Evolutionary conservation across 1,284 basidiomycete species (phyloP).

Genomic region (Takashimella koratensis): DNA sequence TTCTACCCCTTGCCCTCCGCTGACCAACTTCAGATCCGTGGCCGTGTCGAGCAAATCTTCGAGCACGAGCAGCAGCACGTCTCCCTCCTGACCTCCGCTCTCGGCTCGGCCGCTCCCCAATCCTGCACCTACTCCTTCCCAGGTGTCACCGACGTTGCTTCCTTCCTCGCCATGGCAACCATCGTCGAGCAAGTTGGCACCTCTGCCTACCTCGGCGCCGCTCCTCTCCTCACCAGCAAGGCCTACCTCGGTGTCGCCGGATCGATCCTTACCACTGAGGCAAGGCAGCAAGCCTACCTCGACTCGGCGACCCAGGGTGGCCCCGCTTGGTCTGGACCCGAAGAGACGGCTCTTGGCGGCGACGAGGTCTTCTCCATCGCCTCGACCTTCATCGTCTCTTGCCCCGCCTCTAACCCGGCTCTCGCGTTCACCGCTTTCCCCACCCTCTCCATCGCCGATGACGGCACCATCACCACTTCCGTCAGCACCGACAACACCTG

Average conservation of each 20-base stretch:
- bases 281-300: slow-evolving; percentile 62
- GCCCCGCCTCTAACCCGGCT: slow-evolving; percentile 46
- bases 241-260: slow-evolving; percentile 56
- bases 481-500: slow-evolving; percentile 25
- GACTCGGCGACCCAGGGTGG: slow-evolving; percentile 52
- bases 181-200: slow-evolving; percentile 76
- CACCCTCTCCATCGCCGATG: slow-evolving; percentile 42
- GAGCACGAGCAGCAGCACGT: slow-evolving; percentile 60
- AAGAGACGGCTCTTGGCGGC: slow-evolving; percentile 54
- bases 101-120: slow-evolving; percentile 56
- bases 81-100: slow-evolving; percentile 52
- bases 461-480: slow-evolving; percentile 22
- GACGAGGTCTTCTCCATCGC: slow-evolving; percentile 47
- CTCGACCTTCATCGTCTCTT: slow-evolving; percentile 38
- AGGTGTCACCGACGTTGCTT: slow-evolving; percentile 57
- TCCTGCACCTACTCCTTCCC: slow-evolving; percentile 29
- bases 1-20: slow-evolving; percentile 47
- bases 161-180: slow-evolving; percentile 26
- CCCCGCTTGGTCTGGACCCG: slow-evolving; percentile 56
- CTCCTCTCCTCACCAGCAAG: slow-evolving; percentile 25
- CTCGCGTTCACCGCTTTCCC: slow-evolving; percentile 51
- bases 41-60: slow-evolving; percentile 53
- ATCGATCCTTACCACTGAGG: slow-evolving; percentile 56
- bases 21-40: slow-evolving; percentile 24
- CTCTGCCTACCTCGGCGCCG: slow-evolving; percentile 40